phyloP scores from a whole-genome alignment of 2,329 filamentous ascomycete species.

The Penicillium sp. region DNA sequence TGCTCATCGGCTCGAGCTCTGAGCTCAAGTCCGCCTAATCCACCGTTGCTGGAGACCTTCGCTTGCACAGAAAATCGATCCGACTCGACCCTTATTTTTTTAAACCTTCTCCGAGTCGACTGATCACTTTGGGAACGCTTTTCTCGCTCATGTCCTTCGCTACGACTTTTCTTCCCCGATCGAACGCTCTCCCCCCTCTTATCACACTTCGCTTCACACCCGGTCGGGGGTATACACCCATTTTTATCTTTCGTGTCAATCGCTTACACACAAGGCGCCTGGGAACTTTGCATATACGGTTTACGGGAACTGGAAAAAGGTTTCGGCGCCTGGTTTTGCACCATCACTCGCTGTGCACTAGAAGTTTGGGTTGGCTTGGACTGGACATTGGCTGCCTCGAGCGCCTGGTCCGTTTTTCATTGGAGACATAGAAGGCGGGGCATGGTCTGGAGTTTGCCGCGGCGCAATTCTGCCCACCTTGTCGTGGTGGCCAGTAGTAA shows the following conservation, averaged over 20 bases:
- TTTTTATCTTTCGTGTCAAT: conserved; percentile 35
- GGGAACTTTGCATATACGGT: conserved; percentile 21
- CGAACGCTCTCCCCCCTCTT: conserved; percentile 16
- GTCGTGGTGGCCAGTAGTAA: no score
- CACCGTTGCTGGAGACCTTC: conserved; percentile 31
- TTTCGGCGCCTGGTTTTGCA: conserved; percentile 29
- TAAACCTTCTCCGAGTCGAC: conserved; percentile 4
- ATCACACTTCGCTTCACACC: conserved; percentile 22
- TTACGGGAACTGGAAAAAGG: conserved; percentile 20
- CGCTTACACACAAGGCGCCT: conserved; percentile 34
- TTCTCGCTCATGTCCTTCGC: conserved; percentile 32
- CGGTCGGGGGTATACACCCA: conserved; percentile 28
- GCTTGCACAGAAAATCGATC: conserved; percentile 30
- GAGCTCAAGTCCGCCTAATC: conserved; percentile 1
- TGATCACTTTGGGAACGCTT: conserved; percentile 19
- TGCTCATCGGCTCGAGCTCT: conserved; percentile 8
- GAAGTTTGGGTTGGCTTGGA: conserved; percentile 11
- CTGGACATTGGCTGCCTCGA: conserved; percentile 24
- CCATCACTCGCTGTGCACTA: conserved; percentile 37
- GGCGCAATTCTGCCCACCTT: not conserved
- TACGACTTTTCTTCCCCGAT: conserved; percentile 25
- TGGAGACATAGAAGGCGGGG: conserved; percentile 28
- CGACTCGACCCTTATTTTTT: conserved; percentile 1
- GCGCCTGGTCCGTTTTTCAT: conserved; percentile 23
- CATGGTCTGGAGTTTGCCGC: conserved; percentile 2